Conservation (phyloP, 768 basidiomycete species). For the Suillus occidentalis region DNA sequence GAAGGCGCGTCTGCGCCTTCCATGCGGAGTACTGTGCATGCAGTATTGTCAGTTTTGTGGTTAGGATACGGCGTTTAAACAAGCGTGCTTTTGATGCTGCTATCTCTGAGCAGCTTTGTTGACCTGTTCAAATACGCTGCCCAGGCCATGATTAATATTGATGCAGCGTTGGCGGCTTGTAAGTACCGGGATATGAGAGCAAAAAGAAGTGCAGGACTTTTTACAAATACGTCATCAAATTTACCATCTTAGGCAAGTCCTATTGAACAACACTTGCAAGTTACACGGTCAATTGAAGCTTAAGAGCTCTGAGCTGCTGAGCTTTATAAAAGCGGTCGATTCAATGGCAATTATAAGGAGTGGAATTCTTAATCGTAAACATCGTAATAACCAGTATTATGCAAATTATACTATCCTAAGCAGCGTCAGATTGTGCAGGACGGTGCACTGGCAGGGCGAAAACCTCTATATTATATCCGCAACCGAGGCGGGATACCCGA, state of each 20-base stretch:
- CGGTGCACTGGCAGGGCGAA: neutral
- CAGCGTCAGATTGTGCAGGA: neutral
- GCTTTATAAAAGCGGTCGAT: neutral
- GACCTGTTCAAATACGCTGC: conserved; percentile 39
- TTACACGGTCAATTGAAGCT: neutral
- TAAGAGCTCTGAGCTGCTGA: neutral
- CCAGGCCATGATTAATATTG: conserved; percentile 23
- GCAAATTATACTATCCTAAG: neutral
- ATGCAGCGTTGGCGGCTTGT: neutral
- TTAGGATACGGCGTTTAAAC: conserved; percentile 12
- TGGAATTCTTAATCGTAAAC: neutral
- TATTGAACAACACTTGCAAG: neutral
- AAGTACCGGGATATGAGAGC: neutral
- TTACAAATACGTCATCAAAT: neutral
- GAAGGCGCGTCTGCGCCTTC: conserved; percentile 66
- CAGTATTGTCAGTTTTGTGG: conserved; percentile 14
- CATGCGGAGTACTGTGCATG: conserved; percentile 65
- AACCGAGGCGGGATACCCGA: neutral
- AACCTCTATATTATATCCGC: neutral
- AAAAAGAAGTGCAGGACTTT: neutral
- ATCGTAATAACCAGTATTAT: neutral
- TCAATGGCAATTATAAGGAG: neutral
- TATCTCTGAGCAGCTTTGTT: conserved; percentile 39
- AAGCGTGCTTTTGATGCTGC: conserved; percentile 41
- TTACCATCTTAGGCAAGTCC: neutral